Base-by-base conservation (phyloP, 768 basidiomycete species). In the Hygrophorus pudorinus region DNA sequence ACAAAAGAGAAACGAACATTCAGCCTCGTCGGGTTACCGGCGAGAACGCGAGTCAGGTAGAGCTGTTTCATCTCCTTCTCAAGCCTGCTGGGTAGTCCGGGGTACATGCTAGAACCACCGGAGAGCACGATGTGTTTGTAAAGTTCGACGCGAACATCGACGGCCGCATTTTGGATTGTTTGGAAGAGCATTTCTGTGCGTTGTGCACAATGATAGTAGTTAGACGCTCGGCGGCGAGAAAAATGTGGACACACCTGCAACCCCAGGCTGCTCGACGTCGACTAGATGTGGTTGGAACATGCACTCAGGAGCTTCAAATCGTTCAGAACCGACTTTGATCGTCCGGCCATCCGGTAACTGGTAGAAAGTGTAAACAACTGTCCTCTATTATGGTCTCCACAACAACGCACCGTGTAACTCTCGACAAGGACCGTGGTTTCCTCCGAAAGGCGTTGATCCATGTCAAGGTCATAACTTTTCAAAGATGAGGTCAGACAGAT, bases 51-150 rank as follows among this genome's bases (percentile, higher is more conserved):
- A 1, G 87, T 86, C 48, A 99, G 75, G 62, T 97, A 91, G n/a
- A 98, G 72, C 63, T 98, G 96, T 65, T 98, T 98, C 86, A 98
- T 91, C 70, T 99, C 94, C 70, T 98, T 98, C 67, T 98, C 96
- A 35, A 99, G 72, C 37, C 96, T 81, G 59, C 86, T 90, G 9
- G 96, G 96, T 45, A 99, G 77, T 20, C 96, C 96, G 24, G 96
- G 94, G 60, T 98, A 98, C 94, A 98, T 98, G 63, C 88, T 92
- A 2, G 91, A 94, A 5, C 96, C 96, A 42, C 96, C 96, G 3
- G 91, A 96, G 20, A 99, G 80, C 10, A 99, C 94, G 53, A 98
- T 82, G 62, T 98, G 96, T 59, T 96, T 96, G 75, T 97, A 99
- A 3, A 99, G 72, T 52, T 98, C 94, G 0, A 81, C 28, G 46